phyloP scores from a whole-genome alignment of 768 basidiomycete species.

The Macrolepiota dolichaula region DNA sequence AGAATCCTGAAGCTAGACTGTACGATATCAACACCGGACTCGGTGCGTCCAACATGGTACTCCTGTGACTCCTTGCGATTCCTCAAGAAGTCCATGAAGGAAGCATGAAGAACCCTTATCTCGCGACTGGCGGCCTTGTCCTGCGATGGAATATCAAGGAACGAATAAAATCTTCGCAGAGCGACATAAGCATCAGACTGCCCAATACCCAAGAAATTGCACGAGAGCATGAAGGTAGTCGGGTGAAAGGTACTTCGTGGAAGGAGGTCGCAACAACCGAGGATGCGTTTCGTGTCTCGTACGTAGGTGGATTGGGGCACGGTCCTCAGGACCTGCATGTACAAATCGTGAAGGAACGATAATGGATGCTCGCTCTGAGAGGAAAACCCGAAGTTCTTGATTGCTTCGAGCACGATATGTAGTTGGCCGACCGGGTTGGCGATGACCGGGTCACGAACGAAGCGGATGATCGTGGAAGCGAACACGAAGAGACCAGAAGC shows the following conservation, averaged over 20 bases:
- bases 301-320: neutral
- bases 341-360: neutral
- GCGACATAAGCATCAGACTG: slow-evolving; percentile 1
- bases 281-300: neutral
- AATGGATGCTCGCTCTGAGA: neutral
- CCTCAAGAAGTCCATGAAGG: neutral
- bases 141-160: neutral
- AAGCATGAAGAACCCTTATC: slow-evolving; percentile 1
- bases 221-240: slow-evolving; percentile 2
- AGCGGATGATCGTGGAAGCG: neutral
- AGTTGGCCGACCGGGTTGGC: neutral
- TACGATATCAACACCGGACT: neutral
- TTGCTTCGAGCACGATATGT: neutral
- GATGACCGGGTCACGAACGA: neutral
- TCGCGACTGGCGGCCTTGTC: neutral
- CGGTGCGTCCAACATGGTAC: neutral
- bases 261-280: slow-evolving; percentile 1
- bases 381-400: neutral
- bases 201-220: slow-evolving; percentile 1
- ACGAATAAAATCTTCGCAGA: neutral
- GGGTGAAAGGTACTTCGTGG: neutral
- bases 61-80: neutral
- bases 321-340: neutral
- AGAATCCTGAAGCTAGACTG: slow-evolving; percentile 1
- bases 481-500: slow-evolving; percentile 7